Evolutionary conservation across 1,284 basidiomycete genomes (phyloP).

Genomic region (Trametes versicolor): DNA sequence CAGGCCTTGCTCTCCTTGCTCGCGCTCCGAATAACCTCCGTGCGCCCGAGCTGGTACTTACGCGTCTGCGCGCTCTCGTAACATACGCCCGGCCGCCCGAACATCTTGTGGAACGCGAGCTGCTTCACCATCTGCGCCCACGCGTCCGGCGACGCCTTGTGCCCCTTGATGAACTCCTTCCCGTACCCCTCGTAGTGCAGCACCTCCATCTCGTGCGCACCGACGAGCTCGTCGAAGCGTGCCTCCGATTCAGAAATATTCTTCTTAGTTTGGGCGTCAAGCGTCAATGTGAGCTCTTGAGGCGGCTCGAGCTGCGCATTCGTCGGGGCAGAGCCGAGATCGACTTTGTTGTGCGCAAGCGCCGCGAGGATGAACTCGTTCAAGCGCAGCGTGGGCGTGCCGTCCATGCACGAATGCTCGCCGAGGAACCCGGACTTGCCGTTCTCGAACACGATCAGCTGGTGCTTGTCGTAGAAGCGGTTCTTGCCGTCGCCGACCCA

Average conservation of each 20-base stretch:
- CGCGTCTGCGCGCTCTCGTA: constrained; percentile 97
- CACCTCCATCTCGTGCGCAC: constrained; percentile 84
- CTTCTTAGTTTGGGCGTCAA: constrained; percentile 66
- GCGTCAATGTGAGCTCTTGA: constrained; percentile 76
- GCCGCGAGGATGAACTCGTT: constrained; percentile 94
- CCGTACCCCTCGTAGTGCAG: constrained; percentile 94
- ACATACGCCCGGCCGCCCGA: constrained; percentile 81
- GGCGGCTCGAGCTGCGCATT: constrained; percentile 63
- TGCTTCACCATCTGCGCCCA: constrained; percentile 97
- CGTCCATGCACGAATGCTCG: constrained; percentile 95
- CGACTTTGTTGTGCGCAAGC: constrained; percentile 82
- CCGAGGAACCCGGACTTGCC: constrained; percentile 94
- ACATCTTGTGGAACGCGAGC: constrained; percentile 93
- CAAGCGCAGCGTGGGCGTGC: constrained; percentile 93
- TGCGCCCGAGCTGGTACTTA: constrained; percentile 91
- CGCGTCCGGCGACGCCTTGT: constrained; percentile 92
- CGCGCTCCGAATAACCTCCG: constrained; percentile 92
- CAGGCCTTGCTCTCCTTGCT: constrained; percentile 89
- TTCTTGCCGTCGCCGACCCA: constrained; percentile 96
- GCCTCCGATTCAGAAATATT: constrained; percentile 66
- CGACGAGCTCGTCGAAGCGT: constrained; percentile 84
- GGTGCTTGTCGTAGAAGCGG: constrained; percentile 98
- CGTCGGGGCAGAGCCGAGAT: constrained; percentile 64
- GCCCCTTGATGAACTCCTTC: constrained; percentile 89
- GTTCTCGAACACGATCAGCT: constrained; percentile 92